Base-by-base conservation (phyloP, 768 basidiomycete genomes). In the Lactifluus piperatus region DNA sequence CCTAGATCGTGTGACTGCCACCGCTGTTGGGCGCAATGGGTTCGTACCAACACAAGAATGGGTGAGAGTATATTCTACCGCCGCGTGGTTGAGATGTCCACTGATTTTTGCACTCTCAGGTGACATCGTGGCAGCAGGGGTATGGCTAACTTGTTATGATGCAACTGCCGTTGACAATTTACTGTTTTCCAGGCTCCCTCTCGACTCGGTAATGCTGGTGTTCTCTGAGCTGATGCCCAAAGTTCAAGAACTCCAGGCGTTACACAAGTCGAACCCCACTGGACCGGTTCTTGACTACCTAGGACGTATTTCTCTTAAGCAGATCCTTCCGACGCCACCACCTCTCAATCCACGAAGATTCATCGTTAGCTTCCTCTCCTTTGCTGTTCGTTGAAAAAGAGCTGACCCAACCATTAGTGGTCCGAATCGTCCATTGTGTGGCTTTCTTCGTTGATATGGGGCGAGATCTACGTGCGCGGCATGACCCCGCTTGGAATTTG, bases 11-110 rank as follows among this genome's bases (percentile, higher is more conserved):
- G 72, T 82, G 24, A 83, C 86, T n/a, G 77, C 81, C 30, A 76
- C 77, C 18, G 85, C 83, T 13, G 81, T 94, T 18, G 93, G 93
- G 29, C 79, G 88, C 64, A 94, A 92, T 70, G 91, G 93, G 3
- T 99, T 97, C 71, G 77, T 94, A 8, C 94, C 97, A 11, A 97
- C 93, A 3, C 91, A 97, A 70, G 92, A 93, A 82, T 99, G 97
- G 95, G 93, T 92, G 63, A 56, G 79, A 67, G n/a, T n/a, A 36
- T 1, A n/a, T 43, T 57, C 24, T 55, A n/a, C 48, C 41, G 18
- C 10, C 39, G 47, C 56, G 9, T 43, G 39, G 46, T 32, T 34
- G 24, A 44, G 34, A 45, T 3, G 49, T 11, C 39, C n/a, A 20
- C 52, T 62, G 32, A 66, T 26, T 27, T 11, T 13, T n/a, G 41